Base-by-base conservation (phyloP, 768 basidiomycete genomes). In the Xanthoconium purpureum region DNA sequence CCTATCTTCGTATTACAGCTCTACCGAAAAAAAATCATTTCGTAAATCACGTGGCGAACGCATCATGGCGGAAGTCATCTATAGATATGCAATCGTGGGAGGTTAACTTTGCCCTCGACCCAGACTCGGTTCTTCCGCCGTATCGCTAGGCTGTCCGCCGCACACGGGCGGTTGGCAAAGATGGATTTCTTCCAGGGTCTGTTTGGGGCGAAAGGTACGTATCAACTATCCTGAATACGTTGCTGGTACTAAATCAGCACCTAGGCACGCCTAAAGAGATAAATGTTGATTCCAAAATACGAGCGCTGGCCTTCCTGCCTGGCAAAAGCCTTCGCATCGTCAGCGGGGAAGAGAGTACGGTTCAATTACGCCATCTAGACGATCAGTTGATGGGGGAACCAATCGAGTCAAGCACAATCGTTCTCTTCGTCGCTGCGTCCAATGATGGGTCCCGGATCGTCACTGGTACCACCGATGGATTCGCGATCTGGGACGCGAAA, bases 401-500 rank as follows among this genome's bases (percentile, higher is more conserved):
- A 9, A 49, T 63, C 17, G 62, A 45, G 6, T 47, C 54, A 13
- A 44, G 13, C 11, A 38, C 29, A 42, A 38, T 42, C 13, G 35
- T 42, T 13, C 52, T 63, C 6, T 50, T 57, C 13, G 46, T 63
- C 20, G 57, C 57, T 2, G n/a, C 43, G 45, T 63, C 62, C 38
- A 37, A 8, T 4, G 62, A 59, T 43, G 62, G 62, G 28, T 12
- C 14, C 2, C 36, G 44, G 54, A 33, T 63, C 32, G 48, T 59
- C 13, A 59, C 37, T 28, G 61, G 62, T 10, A 3, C 56, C 4
- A 43, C 32, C 0, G 40, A 63, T n/a, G 56, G 61, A 14, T 30
- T 59, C 14, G 35, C 61, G 18, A 63, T 63, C 44, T 63, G 62
- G 62, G 46, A 39, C 4, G 54, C 29, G 42, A 13, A 6, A 6